Evolutionary conservation across 2,329 filamentous ascomycete genomes (phyloP).

Genomic region (Dothistroma septosporum): DNA sequence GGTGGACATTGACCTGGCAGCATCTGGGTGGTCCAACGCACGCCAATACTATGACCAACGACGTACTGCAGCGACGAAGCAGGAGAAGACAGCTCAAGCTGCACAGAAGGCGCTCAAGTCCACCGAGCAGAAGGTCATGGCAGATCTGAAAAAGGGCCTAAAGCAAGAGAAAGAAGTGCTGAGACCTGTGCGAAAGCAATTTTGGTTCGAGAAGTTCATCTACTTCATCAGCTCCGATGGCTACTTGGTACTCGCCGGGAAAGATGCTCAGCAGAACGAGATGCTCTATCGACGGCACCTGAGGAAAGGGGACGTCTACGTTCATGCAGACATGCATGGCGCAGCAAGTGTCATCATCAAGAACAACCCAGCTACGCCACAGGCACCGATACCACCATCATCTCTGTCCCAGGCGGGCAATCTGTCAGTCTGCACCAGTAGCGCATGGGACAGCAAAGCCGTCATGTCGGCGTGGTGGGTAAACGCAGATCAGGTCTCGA

Average conservation of each 20-base stretch:
- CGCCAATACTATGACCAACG: conserved; percentile 89
- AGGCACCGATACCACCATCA: conserved; percentile 84
- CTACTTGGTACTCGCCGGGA: conserved; percentile 82
- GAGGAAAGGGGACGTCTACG: conserved; percentile 84
- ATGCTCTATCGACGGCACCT: conserved; percentile 84
- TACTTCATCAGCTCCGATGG: conserved; percentile 96
- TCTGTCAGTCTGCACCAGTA: conserved; percentile 77
- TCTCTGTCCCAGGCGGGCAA: conserved; percentile 88
- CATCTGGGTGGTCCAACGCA: conserved; percentile 86
- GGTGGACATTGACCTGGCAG: conserved; percentile 78
- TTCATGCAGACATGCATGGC: conserved; percentile 83
- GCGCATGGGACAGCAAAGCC: conserved; percentile 93
- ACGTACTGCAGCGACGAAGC: conserved; percentile 76
- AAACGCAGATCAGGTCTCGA: conserved; percentile 81
- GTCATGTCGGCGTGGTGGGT: conserved; percentile 98
- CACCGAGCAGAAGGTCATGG: conserved; percentile 80
- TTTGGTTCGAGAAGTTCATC: conserved; percentile 97
- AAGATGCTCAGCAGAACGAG: conserved; percentile 85
- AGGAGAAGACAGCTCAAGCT: conserved; percentile 79
- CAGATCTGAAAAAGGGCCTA: conserved; percentile 79
- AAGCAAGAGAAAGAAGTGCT: conserved; percentile 90
- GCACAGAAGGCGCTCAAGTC: conserved; percentile 80
- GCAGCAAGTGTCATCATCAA: conserved; percentile 85
- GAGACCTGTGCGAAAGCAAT: conserved; percentile 72
- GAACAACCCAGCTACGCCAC: conserved; percentile 71